Evolutionary conservation across 208 protist genomes (phyloP).

Genomic region (Vickermania spadyakhi): DNA sequence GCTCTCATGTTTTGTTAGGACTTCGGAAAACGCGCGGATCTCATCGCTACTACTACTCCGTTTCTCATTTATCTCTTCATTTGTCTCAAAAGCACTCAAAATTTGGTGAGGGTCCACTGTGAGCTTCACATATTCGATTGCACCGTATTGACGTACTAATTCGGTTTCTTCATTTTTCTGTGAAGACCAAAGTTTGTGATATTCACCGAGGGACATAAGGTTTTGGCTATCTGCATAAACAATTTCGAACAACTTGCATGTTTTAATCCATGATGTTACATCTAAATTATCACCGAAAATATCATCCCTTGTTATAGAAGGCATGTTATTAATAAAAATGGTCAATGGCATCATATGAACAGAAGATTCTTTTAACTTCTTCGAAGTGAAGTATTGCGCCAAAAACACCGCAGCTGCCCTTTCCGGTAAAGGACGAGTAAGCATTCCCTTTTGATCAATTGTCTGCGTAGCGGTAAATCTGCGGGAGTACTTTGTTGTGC

Average conservation of each 20-base stretch:
- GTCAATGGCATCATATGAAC: constrained; percentile 21
- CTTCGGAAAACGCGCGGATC: constrained; percentile 1
- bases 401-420: background rate
- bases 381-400: background rate
- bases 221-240: no score
- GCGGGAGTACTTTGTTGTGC: no score
- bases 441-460: background rate
- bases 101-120: background rate
- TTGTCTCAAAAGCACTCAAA: no score
- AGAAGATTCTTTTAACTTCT: background rate
- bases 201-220: no score
- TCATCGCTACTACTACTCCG: no score
- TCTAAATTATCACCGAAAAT: constrained; percentile 22
- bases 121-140: background rate
- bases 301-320: constrained; percentile 31
- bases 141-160: background rate
- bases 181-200: no score
- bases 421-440: background rate
- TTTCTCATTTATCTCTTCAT: no score
- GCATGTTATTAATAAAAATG: constrained; percentile 39
- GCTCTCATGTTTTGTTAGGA: background rate
- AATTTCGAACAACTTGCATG: constrained; percentile 23
- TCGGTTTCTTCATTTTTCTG: background rate
- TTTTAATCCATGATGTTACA: constrained; percentile 22
- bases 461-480: no score